phyloP scores from a whole-genome alignment of 805 yeast species.

The Lipomyces yamadae region DNA sequence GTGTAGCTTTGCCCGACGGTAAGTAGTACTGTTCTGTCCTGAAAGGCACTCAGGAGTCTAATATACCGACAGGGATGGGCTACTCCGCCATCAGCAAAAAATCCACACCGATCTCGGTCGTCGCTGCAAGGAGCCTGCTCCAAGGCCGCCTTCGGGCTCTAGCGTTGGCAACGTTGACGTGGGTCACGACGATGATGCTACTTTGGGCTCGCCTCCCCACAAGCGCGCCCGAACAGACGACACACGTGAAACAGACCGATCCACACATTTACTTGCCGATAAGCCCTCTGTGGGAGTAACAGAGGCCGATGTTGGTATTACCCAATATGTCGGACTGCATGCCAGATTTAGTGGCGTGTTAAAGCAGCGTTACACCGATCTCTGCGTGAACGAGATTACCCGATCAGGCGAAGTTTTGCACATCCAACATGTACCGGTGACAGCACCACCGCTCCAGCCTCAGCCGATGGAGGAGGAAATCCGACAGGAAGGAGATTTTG shows the following conservation, averaged over 20 bases:
- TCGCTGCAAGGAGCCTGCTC: too few species aligned
- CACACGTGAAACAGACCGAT: background rate
- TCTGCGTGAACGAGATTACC: slow-evolving; percentile 87
- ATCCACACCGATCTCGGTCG: too few species aligned
- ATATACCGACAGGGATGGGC: too few species aligned
- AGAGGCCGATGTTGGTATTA: slow-evolving; percentile 87
- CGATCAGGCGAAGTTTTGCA: slow-evolving; percentile 71
- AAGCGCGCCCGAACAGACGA: slow-evolving; percentile 5
- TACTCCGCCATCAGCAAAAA: too few species aligned
- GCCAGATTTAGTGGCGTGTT: slow-evolving; percentile 77
- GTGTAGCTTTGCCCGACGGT: too few species aligned
- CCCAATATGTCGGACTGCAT: slow-evolving; percentile 62
- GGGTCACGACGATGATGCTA: too few species aligned
- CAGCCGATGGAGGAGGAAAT: slow-evolving; percentile 52
- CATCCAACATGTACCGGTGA: slow-evolving; percentile 72
- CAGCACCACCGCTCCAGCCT: slow-evolving; percentile 49
- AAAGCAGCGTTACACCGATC: slow-evolving; percentile 84
- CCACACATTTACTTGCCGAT: background rate
- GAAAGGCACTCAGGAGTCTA: too few species aligned
- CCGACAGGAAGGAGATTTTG: slow-evolving; percentile 38
- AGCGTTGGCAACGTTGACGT: too few species aligned
- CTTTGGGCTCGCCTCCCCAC: background rate
- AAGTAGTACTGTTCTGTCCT: too few species aligned
- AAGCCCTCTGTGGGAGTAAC: slow-evolving; percentile 1
- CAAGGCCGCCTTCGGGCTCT: too few species aligned